Percentiles rank a stretch among this genome's conserved stretches.
These are phyloP conservation scores for Leccinum pseudoinsigne DNA, from an alignment of 1,284 basidiomycete genomes.

Conservation along the genomic window DNA sequence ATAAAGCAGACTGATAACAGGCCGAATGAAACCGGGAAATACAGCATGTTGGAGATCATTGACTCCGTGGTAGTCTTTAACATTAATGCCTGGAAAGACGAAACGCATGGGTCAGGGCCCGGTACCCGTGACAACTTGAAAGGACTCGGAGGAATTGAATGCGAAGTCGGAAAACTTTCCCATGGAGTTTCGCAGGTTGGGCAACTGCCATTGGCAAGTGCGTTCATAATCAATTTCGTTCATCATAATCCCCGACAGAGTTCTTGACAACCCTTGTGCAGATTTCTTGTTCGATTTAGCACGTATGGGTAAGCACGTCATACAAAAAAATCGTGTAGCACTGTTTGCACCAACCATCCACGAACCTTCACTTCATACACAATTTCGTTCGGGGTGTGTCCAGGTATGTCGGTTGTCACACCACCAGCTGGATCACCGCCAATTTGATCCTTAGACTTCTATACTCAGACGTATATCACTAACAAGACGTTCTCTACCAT, in stretches of 20 bases:
- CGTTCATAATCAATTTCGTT: conserved; percentile 3
- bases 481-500: conserved; percentile 39
- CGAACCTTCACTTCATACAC: conserved; percentile 33
- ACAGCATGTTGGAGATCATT: background rate
- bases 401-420: conserved; percentile 33
- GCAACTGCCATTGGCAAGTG: conserved; percentile 31
- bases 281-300: conserved; percentile 35
- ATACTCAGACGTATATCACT: conserved; percentile 37
- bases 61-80: background rate
- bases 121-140: background rate
- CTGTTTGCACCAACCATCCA: background rate
- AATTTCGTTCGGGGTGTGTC: conserved; percentile 43
- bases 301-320: conserved; percentile 36
- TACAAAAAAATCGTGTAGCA: background rate
- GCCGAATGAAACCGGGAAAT: background rate
- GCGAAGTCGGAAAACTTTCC: conserved; percentile 16
- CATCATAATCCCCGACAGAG: background rate
- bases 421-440: too few relatives aligned
- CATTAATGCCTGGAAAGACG: background rate
- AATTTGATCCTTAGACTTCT: conserved; percentile 31
- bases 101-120: background rate
- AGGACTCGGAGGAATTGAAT: background rate
- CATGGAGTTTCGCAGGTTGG: conserved; percentile 28
- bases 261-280: conserved; percentile 5
- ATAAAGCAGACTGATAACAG: background rate